phyloP scores from a whole-genome alignment of 108 stramenopile genomes.

The Schizochytrium sp. region DNA sequence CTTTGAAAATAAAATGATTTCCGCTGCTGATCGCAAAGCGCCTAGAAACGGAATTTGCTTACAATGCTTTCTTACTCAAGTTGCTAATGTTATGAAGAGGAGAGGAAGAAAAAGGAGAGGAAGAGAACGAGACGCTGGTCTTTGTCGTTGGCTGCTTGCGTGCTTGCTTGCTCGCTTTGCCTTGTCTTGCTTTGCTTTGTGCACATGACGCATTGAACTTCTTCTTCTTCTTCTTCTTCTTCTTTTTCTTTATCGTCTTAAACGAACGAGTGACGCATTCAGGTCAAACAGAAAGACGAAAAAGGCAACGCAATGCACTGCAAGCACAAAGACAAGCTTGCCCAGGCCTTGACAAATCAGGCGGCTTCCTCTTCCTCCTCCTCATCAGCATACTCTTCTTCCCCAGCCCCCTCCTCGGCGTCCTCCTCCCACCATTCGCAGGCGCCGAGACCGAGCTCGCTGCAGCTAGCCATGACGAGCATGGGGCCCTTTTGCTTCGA shows the following conservation, averaged over 20 bases:
- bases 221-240: too few relatives aligned
- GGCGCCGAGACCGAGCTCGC: neutral
- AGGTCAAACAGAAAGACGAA: neutral
- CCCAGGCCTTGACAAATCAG: neutral
- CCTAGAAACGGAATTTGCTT: too few relatives aligned
- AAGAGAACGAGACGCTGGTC: neutral
- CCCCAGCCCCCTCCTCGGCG: neutral
- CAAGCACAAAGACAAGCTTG: neutral
- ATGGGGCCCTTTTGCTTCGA: neutral
- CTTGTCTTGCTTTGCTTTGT: too few relatives aligned
- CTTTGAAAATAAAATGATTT: too few relatives aligned
- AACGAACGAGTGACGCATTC: too few relatives aligned
- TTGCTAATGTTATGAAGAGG: neutral
- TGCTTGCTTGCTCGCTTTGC: neutral
- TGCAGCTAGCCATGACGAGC: neutral
- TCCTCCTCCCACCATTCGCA: conserved; percentile 12
- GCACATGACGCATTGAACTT: too few relatives aligned
- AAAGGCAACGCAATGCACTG: neutral
- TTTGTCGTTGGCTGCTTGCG: neutral
- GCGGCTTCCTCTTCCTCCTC: neutral
- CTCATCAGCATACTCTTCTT: neutral
- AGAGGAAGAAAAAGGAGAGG: neutral
- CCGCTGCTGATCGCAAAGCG: too few relatives aligned
- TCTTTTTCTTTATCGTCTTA: too few relatives aligned
- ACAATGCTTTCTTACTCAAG: neutral